Conservation (phyloP, 768 basidiomycete species). For the Gyrodon lividus region DNA sequence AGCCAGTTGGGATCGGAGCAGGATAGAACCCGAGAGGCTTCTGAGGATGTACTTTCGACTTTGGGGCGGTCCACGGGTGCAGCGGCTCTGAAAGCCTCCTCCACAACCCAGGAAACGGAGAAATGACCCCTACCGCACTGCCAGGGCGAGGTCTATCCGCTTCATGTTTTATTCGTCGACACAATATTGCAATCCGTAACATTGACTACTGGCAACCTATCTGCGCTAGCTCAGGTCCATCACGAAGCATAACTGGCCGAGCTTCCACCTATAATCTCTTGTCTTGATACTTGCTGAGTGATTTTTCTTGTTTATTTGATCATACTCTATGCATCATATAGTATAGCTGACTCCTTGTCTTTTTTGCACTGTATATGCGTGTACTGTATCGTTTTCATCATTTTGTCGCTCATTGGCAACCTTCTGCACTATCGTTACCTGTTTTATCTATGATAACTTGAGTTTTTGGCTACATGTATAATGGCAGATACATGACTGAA, state of each 20-base stretch:
- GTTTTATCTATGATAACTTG: too few relatives aligned
- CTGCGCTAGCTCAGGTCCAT: too few relatives aligned
- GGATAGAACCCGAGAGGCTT: slow-evolving; percentile 4
- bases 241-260: not conserved
- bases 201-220: too few relatives aligned
- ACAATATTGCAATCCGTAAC: too few relatives aligned
- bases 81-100: slow-evolving; percentile 12
- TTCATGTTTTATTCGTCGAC: too few relatives aligned
- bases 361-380: slow-evolving; percentile 8
- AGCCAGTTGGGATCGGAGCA: slow-evolving; percentile 6
- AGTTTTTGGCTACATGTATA: too few relatives aligned
- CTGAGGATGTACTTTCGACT: slow-evolving; percentile 22
- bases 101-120: not conserved
- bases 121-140: slow-evolving; percentile 2
- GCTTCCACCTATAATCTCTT: not conserved
- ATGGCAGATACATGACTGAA: too few relatives aligned
- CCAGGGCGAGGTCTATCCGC: too few relatives aligned
- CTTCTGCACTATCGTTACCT: not conserved
- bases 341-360: not conserved
- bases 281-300: slow-evolving; percentile 7
- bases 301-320: slow-evolving; percentile 5
- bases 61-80: slow-evolving; percentile 28
- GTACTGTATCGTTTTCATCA: slow-evolving; percentile 6
- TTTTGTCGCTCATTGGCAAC: not conserved
- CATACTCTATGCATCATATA: slow-evolving; percentile 8